These are phyloP conservation scores for Phtheirospermum japonicum DNA, from an alignment of 257 asterid species.

Conservation along the genomic window DNA sequence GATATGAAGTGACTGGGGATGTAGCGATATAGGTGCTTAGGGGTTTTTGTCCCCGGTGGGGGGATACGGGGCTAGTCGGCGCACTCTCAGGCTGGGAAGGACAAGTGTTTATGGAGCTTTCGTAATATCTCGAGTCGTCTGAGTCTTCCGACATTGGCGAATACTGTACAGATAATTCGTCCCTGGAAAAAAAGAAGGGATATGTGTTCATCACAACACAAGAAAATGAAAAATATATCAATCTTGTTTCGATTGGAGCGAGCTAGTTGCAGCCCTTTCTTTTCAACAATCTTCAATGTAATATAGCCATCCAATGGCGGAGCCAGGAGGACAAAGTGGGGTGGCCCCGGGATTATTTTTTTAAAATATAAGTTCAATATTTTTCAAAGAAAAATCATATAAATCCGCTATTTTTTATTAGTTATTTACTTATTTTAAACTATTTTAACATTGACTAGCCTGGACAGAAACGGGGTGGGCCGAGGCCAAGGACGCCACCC, in stretches of 20 bases:
- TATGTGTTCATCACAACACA: neutral
- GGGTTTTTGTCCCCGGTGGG: slow-evolving; percentile 74
- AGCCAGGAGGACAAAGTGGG: too few species aligned
- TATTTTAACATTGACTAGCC: too few species aligned
- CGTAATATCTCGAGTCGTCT: slow-evolving; percentile 76
- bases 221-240: neutral
- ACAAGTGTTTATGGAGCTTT: slow-evolving; percentile 47
- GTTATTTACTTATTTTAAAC: too few species aligned
- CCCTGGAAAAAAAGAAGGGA: slow-evolving; percentile 45
- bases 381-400: too few species aligned
- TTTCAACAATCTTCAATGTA: slow-evolving; percentile 1
- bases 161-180: slow-evolving; percentile 68
- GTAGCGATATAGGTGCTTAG: slow-evolving; percentile 40
- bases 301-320: too few species aligned
- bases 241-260: neutral
- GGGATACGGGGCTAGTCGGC: slow-evolving; percentile 91
- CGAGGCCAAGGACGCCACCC: too few species aligned
- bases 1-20: slow-evolving; percentile 45
- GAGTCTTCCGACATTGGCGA: slow-evolving; percentile 99
- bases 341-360: too few species aligned
- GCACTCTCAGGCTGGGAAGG: slow-evolving; percentile 75
- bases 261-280: neutral
- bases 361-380: too few species aligned
- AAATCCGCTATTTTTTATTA: too few species aligned
- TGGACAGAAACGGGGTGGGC: too few species aligned